Conservation (phyloP, 495 filamentous ascomycete species). For the Neurospora hispaniola region DNA sequence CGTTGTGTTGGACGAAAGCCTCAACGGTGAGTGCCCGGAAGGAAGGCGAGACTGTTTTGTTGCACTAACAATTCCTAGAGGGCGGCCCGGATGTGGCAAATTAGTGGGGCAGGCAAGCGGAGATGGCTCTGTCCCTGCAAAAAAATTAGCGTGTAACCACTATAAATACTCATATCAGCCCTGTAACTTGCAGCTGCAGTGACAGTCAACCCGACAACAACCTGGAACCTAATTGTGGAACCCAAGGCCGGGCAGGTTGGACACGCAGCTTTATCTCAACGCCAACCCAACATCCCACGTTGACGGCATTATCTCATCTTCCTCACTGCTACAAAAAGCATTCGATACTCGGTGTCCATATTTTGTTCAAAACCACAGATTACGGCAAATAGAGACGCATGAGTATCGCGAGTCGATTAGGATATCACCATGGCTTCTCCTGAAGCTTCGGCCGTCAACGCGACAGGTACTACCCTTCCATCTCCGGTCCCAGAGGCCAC, state of each 20-base stretch:
- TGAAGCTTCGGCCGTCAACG: neutral
- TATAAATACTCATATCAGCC: neutral
- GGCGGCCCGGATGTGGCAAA: neutral
- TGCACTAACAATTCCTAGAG: neutral
- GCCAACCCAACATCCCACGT: neutral
- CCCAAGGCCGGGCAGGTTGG: neutral
- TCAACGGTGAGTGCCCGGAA: neutral
- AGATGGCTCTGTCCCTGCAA: neutral
- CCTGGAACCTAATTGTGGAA: neutral
- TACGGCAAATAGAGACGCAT: neutral
- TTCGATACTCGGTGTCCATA: neutral
- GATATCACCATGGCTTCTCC: slow-evolving; percentile 10
- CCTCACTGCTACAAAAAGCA: neutral
- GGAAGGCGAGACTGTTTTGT: neutral
- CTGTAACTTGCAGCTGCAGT: neutral
- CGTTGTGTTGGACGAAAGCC: neutral
- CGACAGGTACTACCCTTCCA: neutral
- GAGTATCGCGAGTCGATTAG: neutral
- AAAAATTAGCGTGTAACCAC: neutral
- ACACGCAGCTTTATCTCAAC: neutral
- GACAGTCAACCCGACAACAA: neutral
- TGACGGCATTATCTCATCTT: neutral
- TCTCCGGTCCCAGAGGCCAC: neutral
- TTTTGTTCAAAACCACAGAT: neutral
- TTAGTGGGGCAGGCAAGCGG: neutral